A percentile compares a stretch with the other conserved stretches of the same genome.
Evolutionary conservation across 345 rosid genomes (phyloP).

Genomic region (Eucalyptus sideroxylon): DNA sequence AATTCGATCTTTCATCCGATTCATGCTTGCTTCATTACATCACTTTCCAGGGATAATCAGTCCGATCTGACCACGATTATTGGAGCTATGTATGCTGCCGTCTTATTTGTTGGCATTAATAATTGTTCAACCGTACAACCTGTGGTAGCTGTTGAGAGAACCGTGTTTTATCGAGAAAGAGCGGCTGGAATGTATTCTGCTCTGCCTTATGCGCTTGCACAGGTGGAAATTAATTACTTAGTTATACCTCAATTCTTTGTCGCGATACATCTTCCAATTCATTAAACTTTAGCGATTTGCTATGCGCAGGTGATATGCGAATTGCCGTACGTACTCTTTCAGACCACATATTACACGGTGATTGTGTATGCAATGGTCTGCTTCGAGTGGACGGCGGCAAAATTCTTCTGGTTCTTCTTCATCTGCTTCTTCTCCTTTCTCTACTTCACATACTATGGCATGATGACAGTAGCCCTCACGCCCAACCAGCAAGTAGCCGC

Average conservation of each 20-base stretch:
- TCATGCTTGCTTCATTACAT: neutral
- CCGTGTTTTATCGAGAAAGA: constrained; percentile 67
- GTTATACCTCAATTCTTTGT: neutral
- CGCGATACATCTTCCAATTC: neutral
- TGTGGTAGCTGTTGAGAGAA: constrained; percentile 53
- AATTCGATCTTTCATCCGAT: neutral
- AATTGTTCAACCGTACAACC: constrained; percentile 69
- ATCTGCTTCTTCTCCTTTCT: constrained; percentile 77
- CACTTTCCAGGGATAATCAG: constrained; percentile 23
- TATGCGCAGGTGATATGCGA: constrained; percentile 54
- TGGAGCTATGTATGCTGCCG: constrained; percentile 65
- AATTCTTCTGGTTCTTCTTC: constrained; percentile 85
- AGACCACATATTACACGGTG: constrained; percentile 52
- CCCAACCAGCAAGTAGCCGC: constrained; percentile 88
- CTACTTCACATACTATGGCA: constrained; percentile 93
- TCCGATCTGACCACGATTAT: constrained; percentile 44
- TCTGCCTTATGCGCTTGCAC: constrained; percentile 62
- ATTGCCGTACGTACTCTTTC: constrained; percentile 63
- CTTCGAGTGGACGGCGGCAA: constrained; percentile 65
- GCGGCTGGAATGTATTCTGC: constrained; percentile 81
- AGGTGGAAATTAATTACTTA: constrained; percentile 12
- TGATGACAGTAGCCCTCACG: constrained; percentile 86
- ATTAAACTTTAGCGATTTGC: neutral
- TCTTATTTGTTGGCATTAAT: constrained; percentile 53
- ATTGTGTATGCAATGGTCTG: constrained; percentile 70